Base-by-base conservation (phyloP, 495 filamentous ascomycete genomes). In the Hyaloscypha hepaticicola region DNA sequence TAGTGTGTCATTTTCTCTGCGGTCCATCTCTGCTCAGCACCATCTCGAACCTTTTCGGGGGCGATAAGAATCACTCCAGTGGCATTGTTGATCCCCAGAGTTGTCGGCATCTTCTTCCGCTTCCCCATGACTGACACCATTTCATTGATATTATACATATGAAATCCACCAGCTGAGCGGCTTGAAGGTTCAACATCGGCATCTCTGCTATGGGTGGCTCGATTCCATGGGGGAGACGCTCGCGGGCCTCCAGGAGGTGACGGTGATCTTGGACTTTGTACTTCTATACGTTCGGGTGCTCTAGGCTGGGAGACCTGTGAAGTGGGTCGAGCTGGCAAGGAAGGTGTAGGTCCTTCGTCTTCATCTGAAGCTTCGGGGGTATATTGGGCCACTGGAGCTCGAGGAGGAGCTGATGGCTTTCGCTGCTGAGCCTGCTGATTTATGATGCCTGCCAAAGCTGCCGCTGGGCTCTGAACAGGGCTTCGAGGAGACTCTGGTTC, bases 71-170 rank as follows among this genome's bases (percentile, higher is more conserved):
- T 93, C 12, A 89, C 85, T 45, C 93, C 92, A 0, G 91, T 95
- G 26, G 85, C 87, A 53, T 91, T 76, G 71, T 97, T 96, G 69
- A 99, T 86, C 11, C 95, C 95, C 56, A 99, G 75, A 19, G 91
- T 96, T 45, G 92, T 97, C 3, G 96, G 93, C 84, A 96, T 92
- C 79, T 99, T 99, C 81, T 96, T 97, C 72, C 90, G 90, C 79
- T 94, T 96, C 61, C 93, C 93, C 87, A 96, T 92, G 19, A 91
- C 86, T 29, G 92, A 92, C 2, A 96, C 86, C 87, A 97, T 96
- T 75, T 99, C 96, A 75, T 92, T 94, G 75, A 99, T 90, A 71
- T 94, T 96, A 76, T 96, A 97, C 70, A 97, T 82, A 70, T 93
- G 92, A 72, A 91, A 97, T 24, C 90, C 91, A 12, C 89, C 90